Percentiles rank a stretch among this genome's conserved stretches.
phyloP scores from a whole-genome alignment of 805 yeast species.

The Saccharomyces mikatae region DNA sequence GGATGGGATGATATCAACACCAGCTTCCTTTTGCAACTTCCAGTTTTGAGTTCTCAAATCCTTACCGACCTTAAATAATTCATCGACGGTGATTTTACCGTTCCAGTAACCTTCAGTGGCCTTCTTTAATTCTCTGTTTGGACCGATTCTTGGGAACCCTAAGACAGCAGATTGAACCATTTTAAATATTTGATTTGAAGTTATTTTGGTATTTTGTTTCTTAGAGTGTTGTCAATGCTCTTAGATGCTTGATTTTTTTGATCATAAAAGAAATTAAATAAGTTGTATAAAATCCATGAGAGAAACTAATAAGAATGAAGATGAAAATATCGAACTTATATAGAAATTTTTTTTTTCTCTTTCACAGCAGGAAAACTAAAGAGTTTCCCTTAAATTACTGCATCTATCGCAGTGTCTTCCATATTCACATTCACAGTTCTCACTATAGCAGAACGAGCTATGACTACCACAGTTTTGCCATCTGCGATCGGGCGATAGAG shows the following conservation, averaged over 20 bases:
- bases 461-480: not conserved
- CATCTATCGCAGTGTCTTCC: not conserved
- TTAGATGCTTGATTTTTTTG: not conserved
- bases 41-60: constrained; percentile 93
- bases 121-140: constrained; percentile 98
- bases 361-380: not conserved
- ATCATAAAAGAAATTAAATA: not conserved
- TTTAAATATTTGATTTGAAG: constrained; percentile 15
- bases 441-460: not conserved
- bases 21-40: constrained; percentile 95
- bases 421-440: not conserved
- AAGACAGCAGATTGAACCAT: constrained; percentile 97
- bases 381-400: not conserved
- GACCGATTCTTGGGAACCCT: constrained; percentile 99
- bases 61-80: constrained; percentile 85
- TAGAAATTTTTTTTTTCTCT: not conserved
- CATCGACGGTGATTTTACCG: constrained; percentile 84
- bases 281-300: not conserved
- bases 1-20: constrained; percentile 94
- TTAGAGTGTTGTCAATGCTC: not conserved
- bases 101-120: constrained; percentile 98
- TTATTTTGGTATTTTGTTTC: not conserved
- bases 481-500: not conserved
- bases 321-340: not conserved
- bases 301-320: not conserved